These are phyloP conservation scores for Cystofilobasidium ferigula DNA, from an alignment of 768 basidiomycete genomes.

Conservation along the genomic window DNA sequence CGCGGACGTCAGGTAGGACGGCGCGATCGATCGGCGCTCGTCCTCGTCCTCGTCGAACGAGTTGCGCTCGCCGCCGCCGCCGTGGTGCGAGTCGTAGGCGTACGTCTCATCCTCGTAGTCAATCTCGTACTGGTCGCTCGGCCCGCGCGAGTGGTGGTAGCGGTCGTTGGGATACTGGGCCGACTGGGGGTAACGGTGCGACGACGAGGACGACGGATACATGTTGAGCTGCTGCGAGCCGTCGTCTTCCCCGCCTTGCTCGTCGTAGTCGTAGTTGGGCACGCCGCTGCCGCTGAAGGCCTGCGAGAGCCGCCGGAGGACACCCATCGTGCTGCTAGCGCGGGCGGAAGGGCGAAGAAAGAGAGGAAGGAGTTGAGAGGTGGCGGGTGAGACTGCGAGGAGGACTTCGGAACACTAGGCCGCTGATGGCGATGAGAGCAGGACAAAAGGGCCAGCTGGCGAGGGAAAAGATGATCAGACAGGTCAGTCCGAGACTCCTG, in stretches of 20 bases:
- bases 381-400: too few relatives aligned
- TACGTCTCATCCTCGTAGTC: not conserved
- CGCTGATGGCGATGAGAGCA: too few relatives aligned
- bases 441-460: too few relatives aligned
- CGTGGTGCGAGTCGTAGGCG: not conserved
- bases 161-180: conserved; percentile 5
- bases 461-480: too few relatives aligned
- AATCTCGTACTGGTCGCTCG: not conserved
- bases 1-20: conserved; percentile 18
- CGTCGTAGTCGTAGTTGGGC: conserved; percentile 11
- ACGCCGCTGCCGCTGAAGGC: conserved; percentile 20
- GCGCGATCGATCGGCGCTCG: conserved; percentile 17
- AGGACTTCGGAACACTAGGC: too few relatives aligned
- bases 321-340: too few relatives aligned
- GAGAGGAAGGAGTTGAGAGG: not conserved
- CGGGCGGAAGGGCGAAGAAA: not conserved
- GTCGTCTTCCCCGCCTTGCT: not conserved
- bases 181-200: not conserved
- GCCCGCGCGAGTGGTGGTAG: not conserved
- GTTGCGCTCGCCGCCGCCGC: not conserved
- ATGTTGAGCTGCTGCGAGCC: conserved; percentile 4
- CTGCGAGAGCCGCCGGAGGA: conserved; percentile 19
- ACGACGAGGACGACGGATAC: conserved; percentile 3
- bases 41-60: conserved; percentile 10
- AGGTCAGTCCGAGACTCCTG: too few relatives aligned